Evolutionary conservation across 805 yeast species (phyloP), one percentile per base, ranked within the genome.

Genomic region (Naumovozyma baii): DNA sequence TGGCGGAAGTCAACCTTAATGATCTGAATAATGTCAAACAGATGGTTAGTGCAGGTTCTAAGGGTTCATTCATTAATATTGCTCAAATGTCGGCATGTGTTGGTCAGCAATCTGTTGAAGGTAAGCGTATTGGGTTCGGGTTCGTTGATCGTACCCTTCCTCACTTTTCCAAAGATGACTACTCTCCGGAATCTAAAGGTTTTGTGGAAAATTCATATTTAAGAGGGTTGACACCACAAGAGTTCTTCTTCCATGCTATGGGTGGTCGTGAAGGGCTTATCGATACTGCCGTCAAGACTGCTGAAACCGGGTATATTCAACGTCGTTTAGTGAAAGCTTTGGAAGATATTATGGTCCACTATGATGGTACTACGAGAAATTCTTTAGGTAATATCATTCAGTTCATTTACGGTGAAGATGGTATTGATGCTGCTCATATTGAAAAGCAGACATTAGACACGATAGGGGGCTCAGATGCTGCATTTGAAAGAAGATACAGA

Each of bases 21-120:
- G 95, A 88, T 56, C 72, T 82, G 50, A 92, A 92, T 61, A 90
- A 90, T 57, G 99, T 92, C 50, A 92, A 92, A 62, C 99, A 92
- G 72, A 92, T 92, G 99, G 98, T 92, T 37, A 82, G 90, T 49
- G 92, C 98, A 12, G 99, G 99, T 57, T 92, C 99, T 25, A 92
- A 92, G 67, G 99, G 99, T 72, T 92, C 98, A 13, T 92, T 90
- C 64, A 92, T 92, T 64, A 92, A 92, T 63, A 92, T 92, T 62
- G 94, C 99, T 18, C 97, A 88, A 69, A 92, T 92, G 98, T 87
- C 96, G 31, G 98, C 98, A 9, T 92, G 98, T 82, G 98, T 92
- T 20, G 98, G 98, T 55, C 99, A 92, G 66, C 99, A 92, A 63
- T 92, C 94, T 67, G 98, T 92, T 34, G 98, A 92, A 69, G 99